Evolutionary conservation across 2,329 filamentous ascomycete species (phyloP), one percentile per base, ranked within the genome.

Genomic region (Scedosporium dehoogii): DNA sequence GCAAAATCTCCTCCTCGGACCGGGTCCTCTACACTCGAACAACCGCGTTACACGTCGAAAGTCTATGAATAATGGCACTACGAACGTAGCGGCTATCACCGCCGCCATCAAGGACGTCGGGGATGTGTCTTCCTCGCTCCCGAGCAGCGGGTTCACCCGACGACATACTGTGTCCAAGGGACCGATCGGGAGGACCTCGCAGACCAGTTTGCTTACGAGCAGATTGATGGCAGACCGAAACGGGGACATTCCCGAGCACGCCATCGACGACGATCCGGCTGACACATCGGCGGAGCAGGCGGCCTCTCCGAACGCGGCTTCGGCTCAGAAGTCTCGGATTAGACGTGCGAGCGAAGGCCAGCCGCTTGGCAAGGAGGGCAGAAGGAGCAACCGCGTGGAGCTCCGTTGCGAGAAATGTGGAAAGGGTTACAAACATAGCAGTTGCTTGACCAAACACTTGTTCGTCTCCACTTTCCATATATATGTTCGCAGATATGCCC

Each of bases 381-480:
- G 84, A 77, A 92, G 92, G 79, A 84, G 85, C 75, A 89, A 85
- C 78, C 85, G 87, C 71, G 86, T 87, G 71, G 93, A 97, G 75
- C 85, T 99, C 73, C 91, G 90, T 77, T 99, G 94, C 81, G 91
- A 96, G 74, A 93, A 92, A 78, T 99, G 94, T 81, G 93, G 93
- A 77, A 99, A 99, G 84, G 92, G 92, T 79, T 99, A 99, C 86
- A 99, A 99, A 87, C 94, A 99, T 84, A 96, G 92, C 86, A 97
- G 94, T 82, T 99, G 94, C 86, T 86, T 99, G 82, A 96, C 91
- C 75, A 99, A 97, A 86, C 94, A 99, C 87, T 89, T 97, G 94
- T 97, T 87, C 85, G 94, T 96, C 83, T 80, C 78, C 78, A 78
- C 76, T 73, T 74, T 73, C 57, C 53, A 41, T 48, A 61, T 48